A percentile compares a stretch with the other conserved stretches of the same genome.
Conservation (phyloP, 805 yeast species). For the Schwanniomyces pseudopolymorphus region DNA sequence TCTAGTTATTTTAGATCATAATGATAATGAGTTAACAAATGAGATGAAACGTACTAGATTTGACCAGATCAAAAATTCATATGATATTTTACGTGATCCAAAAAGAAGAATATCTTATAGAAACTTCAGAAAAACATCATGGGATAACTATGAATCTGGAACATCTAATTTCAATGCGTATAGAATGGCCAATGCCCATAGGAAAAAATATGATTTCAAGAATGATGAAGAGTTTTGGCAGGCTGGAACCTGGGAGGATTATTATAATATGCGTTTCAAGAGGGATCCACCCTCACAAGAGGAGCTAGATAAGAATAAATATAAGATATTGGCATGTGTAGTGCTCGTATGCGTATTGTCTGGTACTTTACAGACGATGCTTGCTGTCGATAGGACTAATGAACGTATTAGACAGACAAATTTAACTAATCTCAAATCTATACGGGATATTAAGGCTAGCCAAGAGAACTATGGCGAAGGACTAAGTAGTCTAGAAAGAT, state of each 20-base stretch:
- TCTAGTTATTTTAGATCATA: constrained; percentile 20
- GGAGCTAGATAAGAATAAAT: constrained; percentile 42
- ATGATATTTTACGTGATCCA: constrained; percentile 52
- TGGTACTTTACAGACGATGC: constrained; percentile 34
- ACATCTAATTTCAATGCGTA: constrained; percentile 29
- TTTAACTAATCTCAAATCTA: constrained; percentile 25
- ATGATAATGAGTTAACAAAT: constrained; percentile 28
- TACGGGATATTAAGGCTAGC: constrained; percentile 27
- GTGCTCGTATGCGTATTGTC: constrained; percentile 30
- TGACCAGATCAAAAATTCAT: constrained; percentile 34
- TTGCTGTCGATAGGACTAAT: constrained; percentile 34
- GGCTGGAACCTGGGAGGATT: constrained; percentile 67
- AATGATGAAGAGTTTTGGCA: constrained; percentile 52
- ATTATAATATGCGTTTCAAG: constrained; percentile 43
- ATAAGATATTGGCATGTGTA: constrained; percentile 38
- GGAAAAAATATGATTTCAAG: constrained; percentile 28
- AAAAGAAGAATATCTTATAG: constrained; percentile 34
- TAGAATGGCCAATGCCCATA: constrained; percentile 38
- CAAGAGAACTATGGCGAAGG: constrained; percentile 28
- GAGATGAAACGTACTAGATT: constrained; percentile 33
- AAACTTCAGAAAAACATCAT: constrained; percentile 24
- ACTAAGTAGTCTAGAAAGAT: constrained; percentile 25
- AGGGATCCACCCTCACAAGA: constrained; percentile 40
- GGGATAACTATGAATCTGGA: constrained; percentile 15
- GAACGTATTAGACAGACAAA: constrained; percentile 26